A percentile compares a stretch with the other conserved stretches of the same genome.
phyloP scores from a whole-genome alignment of 2,329 filamentous ascomycete species.

The Penicillium sp. region DNA sequence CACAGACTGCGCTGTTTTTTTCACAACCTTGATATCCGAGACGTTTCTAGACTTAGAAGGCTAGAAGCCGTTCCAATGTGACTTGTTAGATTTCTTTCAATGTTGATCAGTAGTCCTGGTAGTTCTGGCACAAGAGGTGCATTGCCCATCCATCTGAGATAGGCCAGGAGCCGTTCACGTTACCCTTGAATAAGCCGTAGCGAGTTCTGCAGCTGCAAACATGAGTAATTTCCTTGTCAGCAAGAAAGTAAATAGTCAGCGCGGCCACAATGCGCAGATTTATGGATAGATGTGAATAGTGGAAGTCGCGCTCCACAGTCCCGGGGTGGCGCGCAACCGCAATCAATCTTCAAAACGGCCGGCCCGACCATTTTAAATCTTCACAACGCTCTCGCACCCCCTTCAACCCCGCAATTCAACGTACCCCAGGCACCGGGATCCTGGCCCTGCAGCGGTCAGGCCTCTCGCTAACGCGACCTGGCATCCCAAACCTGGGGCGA shows the following conservation, averaged over 20 bases:
- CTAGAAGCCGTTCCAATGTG: conserved; percentile 9
- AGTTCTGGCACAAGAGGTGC: not conserved
- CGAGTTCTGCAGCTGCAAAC: not conserved
- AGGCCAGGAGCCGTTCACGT: not conserved
- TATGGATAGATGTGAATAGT: not conserved
- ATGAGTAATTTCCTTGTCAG: too few species aligned
- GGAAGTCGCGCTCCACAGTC: not conserved
- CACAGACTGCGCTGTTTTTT: conserved; percentile 2
- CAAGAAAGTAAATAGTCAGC: not conserved
- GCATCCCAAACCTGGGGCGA: not conserved
- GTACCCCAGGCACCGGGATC: not conserved
- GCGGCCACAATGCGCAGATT: not conserved
- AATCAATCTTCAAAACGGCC: not conserved
- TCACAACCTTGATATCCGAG: conserved; percentile 10
- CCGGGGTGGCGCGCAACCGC: conserved; percentile 5
- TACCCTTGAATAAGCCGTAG: not conserved
- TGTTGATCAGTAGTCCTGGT: not conserved
- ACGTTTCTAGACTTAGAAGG: conserved; percentile 5
- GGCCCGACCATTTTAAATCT: not conserved
- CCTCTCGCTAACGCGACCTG: not conserved
- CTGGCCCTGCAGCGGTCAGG: not conserved
- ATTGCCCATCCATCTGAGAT: not conserved
- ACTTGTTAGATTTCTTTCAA: conserved; percentile 2
- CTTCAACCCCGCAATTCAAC: not conserved
- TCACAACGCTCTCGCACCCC: not conserved